Percentiles rank a stretch among this genome's conserved stretches.
Conservation (phyloP, 306 rosid species). For the Gynostemma pentaphyllum region DNA sequence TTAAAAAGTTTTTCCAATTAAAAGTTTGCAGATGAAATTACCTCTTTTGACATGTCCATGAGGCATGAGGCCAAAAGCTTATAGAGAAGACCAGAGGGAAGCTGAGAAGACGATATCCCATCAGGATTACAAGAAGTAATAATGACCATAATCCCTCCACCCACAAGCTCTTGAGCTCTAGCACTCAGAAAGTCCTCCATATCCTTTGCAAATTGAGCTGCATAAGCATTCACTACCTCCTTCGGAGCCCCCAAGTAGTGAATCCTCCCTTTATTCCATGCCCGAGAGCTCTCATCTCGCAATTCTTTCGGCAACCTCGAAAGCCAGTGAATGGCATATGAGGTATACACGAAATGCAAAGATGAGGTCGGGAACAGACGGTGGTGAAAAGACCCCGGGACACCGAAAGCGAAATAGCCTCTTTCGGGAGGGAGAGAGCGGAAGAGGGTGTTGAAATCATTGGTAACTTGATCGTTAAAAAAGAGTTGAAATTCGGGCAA, state of each 20-base stretch:
- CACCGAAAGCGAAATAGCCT: slow-evolving; percentile 9
- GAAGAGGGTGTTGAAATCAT: slow-evolving; percentile 30
- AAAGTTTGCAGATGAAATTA: background rate
- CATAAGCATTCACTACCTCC: slow-evolving; percentile 16
- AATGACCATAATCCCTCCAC: slow-evolving; percentile 28
- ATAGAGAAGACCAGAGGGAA: background rate
- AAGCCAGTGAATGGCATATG: slow-evolving; percentile 23
- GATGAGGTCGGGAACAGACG: slow-evolving; percentile 20
- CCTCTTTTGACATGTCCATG: slow-evolving; percentile 38
- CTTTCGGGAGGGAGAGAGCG: slow-evolving; percentile 2
- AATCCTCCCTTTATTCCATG: slow-evolving; percentile 23
- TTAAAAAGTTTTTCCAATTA: no score
- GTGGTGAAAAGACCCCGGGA: slow-evolving; percentile 24
- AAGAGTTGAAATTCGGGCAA: slow-evolving; percentile 21
- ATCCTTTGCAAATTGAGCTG: slow-evolving; percentile 19
- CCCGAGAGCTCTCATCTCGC: background rate
- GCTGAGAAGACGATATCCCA: slow-evolving; percentile 2
- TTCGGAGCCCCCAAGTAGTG: slow-evolving; percentile 7
- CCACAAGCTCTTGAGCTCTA: slow-evolving; percentile 28
- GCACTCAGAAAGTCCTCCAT: slow-evolving; percentile 21
- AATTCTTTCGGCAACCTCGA: slow-evolving; percentile 20
- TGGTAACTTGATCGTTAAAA: slow-evolving; percentile 23
- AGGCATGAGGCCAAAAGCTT: slow-evolving; percentile 17
- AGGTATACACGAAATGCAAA: slow-evolving; percentile 20
- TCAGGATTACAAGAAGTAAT: slow-evolving; percentile 1